These are phyloP conservation scores for Cinnamomum chago DNA, from an alignment of 164 flowering plant genomes.

Conservation along the genomic window DNA sequence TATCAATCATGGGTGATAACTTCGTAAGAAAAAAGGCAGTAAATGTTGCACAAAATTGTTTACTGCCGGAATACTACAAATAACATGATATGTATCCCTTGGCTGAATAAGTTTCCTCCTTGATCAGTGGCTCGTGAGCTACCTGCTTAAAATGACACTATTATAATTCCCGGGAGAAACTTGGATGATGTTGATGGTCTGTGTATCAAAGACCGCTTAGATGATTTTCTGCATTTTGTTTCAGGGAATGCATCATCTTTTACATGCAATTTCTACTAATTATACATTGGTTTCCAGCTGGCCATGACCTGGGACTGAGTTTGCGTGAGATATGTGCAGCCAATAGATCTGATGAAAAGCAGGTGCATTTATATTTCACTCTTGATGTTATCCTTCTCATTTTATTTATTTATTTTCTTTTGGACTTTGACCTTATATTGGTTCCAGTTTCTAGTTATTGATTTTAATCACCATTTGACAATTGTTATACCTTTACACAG, in stretches of 20 bases:
- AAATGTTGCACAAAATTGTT: no score
- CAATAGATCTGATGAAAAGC: conserved; percentile 81
- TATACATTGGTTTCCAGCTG: conserved; percentile 32
- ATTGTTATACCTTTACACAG: conserved; percentile 29
- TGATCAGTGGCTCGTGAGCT: no score
- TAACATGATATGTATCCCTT: no score
- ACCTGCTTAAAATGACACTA: no score
- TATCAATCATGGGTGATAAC: no score
- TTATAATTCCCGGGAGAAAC: no score
- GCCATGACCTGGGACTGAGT: conserved; percentile 62
- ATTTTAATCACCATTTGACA: not conserved
- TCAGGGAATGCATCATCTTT: not conserved
- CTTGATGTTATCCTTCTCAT: not conserved
- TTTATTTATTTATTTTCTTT: not conserved
- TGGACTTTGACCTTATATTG: not conserved
- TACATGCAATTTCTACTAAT: not conserved
- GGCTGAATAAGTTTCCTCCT: no score
- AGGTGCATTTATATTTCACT: conserved; percentile 37
- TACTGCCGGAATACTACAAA: no score
- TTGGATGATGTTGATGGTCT: no score
- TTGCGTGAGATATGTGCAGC: conserved; percentile 85
- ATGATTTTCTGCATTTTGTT: not conserved
- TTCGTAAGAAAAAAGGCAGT: no score
- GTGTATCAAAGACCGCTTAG: not conserved
- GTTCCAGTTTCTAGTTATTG: not conserved